Percentiles rank a stretch among this genome's conserved stretches.
Conservation (phyloP, 2,329 filamentous ascomycete genomes). For the Allantophomopsis lycopodina region DNA sequence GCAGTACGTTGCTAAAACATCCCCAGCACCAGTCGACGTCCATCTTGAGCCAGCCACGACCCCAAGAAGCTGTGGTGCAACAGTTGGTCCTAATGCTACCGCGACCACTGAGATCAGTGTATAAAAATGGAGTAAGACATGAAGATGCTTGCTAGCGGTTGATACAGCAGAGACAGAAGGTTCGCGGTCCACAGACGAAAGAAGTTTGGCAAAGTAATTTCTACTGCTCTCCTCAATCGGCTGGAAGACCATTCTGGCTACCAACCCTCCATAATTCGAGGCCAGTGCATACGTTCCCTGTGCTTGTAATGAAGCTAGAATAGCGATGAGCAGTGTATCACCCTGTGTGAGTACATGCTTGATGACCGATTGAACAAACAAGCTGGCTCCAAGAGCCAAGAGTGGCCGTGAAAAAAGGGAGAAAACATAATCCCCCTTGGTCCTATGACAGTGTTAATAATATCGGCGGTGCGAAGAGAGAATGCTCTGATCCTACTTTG, state of each 20-base stretch:
- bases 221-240: slow-evolving; percentile 90
- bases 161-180: slow-evolving; percentile 17
- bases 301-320: slow-evolving; percentile 61
- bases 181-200: slow-evolving; percentile 26
- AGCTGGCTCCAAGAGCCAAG: slow-evolving; percentile 59
- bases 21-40: slow-evolving; percentile 58
- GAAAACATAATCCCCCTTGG: slow-evolving; percentile 3
- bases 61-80: slow-evolving; percentile 59
- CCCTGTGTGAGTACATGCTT: slow-evolving; percentile 94
- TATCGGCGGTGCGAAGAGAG: not conserved
- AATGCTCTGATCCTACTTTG: slow-evolving; percentile 10
- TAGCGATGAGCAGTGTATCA: slow-evolving; percentile 76
- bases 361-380: slow-evolving; percentile 77
- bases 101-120: slow-evolving; percentile 57
- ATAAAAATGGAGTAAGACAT: slow-evolving; percentile 58
- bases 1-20: slow-evolving; percentile 68
- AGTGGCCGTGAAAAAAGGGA: slow-evolving; percentile 52
- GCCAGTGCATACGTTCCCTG: slow-evolving; percentile 90
- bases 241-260: slow-evolving; percentile 83
- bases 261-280: slow-evolving; percentile 83
- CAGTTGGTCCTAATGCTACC: slow-evolving; percentile 57
- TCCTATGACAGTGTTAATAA: not conserved
- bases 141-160: slow-evolving; percentile 37
- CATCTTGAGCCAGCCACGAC: slow-evolving; percentile 68
- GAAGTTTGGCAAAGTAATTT: slow-evolving; percentile 74